Base-by-base conservation (phyloP, 2,329 filamentous ascomycete species). In the Myriosclerotinia scirpicola region DNA sequence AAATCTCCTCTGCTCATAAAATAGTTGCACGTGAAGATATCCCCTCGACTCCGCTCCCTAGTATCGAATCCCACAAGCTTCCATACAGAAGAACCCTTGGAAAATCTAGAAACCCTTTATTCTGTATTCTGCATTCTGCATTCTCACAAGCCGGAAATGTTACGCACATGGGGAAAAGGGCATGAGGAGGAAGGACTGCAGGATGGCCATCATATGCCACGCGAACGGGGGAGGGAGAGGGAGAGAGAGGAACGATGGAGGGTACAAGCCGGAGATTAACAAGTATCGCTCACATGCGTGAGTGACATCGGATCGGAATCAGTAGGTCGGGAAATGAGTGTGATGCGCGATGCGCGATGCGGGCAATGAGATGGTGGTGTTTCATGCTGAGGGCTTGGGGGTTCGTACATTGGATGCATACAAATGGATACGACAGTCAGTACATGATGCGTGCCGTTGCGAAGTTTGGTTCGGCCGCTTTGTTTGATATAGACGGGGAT, bases 361-460 rank as follows among this genome's bases (percentile, higher is more conserved):
- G 20, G 20, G 12, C 44, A 11, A 48, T 22, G 46, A 22, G 46
- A 48, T 54, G 52, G 52, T 54, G 52, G n/a, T 20, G 52, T 54
- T 54, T 54, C 52, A 54, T 54, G 52, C 52, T 54, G 52, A 54
- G 30, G 15, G 15, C 52, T 54, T 54, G 52, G 30, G 3, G 20
- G 52, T 17, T 30, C 36, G 36, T 54, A 54, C 15, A 5, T 34
- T 34, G n/a, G n/a, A n/a, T n/a, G n/a, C n/a, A n/a, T n/a, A n/a
- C 30, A 34, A 34, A 34, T 34, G 30, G 30, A 34, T 34, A 34
- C 30, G 5, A 34, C 5, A 34, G 30, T 30, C 2, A 17, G 3
- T 5, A 12, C n/a, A n/a, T n/a, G n/a, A 36, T 54, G 30, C 30
- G 8, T n/a, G 30, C 52, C 52, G 52, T 36, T 20, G 30, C 17